phyloP scores from a whole-genome alignment of 257 asterid species.

The Penstemon davidsonii region DNA sequence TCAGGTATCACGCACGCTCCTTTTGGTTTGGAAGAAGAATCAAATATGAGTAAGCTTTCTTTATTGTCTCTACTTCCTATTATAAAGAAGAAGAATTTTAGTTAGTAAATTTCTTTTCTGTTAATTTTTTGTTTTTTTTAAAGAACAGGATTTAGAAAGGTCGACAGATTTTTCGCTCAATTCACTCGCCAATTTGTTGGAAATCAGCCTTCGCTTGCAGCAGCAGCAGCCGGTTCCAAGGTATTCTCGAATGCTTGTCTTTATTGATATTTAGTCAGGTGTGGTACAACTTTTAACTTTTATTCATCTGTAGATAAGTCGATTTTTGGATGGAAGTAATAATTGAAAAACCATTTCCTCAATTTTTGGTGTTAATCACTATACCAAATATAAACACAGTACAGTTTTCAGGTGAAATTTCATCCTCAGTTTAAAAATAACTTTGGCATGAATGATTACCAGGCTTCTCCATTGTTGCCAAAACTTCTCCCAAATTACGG shows the following conservation, averaged over 20 bases:
- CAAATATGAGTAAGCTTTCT: too few species aligned
- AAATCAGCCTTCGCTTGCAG: slow-evolving; percentile 25
- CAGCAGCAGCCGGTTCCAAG: slow-evolving; percentile 36
- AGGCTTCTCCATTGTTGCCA: slow-evolving; percentile 32
- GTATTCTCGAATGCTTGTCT: not conserved
- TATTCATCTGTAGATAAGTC: too few species aligned
- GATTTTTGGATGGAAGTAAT: not conserved
- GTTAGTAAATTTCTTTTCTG: too few species aligned
- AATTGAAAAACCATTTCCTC: too few species aligned
- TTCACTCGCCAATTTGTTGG: slow-evolving; percentile 32
- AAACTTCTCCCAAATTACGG: slow-evolving; percentile 35
- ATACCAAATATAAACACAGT: not conserved
- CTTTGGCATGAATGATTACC: slow-evolving; percentile 20
- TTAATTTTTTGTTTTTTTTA: too few species aligned
- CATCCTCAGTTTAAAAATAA: slow-evolving; percentile 10
- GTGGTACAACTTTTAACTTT: too few species aligned
- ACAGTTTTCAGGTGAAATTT: not conserved
- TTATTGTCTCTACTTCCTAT: too few species aligned
- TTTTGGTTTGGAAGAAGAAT: too few species aligned
- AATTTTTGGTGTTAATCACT: too few species aligned
- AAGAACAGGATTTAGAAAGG: slow-evolving; percentile 34
- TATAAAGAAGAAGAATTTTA: too few species aligned
- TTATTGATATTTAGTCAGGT: too few species aligned
- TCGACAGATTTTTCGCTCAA: slow-evolving; percentile 31
- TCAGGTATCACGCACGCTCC: too few species aligned